These are phyloP conservation scores for Rhodofomes roseus DNA, from an alignment of 1,284 basidiomycete genomes.

Conservation along the genomic window DNA sequence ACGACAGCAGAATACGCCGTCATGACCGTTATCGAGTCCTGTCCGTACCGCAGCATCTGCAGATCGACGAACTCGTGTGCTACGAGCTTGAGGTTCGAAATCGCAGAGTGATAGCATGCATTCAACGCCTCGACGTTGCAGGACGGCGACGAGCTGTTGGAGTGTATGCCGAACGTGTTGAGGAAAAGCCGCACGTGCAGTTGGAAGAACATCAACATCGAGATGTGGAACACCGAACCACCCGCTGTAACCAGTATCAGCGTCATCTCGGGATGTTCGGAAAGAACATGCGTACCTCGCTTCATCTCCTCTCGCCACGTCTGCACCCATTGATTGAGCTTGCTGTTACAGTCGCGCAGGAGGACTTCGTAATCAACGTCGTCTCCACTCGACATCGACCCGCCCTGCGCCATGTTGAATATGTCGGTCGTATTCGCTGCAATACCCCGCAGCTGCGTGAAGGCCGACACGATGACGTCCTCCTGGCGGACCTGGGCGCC, in stretches of 20 bases:
- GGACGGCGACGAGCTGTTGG: slow-evolving; percentile 40
- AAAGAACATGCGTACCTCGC: slow-evolving; percentile 41
- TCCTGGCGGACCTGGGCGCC: slow-evolving; percentile 59
- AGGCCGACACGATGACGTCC: slow-evolving; percentile 74
- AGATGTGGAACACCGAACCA: slow-evolving; percentile 66
- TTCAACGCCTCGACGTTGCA: slow-evolving; percentile 63
- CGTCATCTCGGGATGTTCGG: slow-evolving; percentile 3
- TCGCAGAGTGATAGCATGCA: slow-evolving; percentile 67
- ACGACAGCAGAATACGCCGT: slow-evolving; percentile 80
- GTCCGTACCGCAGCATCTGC: slow-evolving; percentile 77
- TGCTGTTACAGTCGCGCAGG: slow-evolving; percentile 64
- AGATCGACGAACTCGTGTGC: slow-evolving; percentile 70
- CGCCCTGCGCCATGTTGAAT: slow-evolving; percentile 54
- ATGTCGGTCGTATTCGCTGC: slow-evolving; percentile 77
- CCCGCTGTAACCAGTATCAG: slow-evolving; percentile 39
- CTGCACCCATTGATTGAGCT: slow-evolving; percentile 66
- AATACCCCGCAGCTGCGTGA: slow-evolving; percentile 70
- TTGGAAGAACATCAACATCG: slow-evolving; percentile 70
- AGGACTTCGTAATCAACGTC: slow-evolving; percentile 71
- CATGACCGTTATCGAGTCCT: slow-evolving; percentile 80
- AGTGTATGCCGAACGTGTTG: slow-evolving; percentile 75
- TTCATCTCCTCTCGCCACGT: slow-evolving; percentile 69
- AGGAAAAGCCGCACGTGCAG: slow-evolving; percentile 74
- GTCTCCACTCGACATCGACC: slow-evolving; percentile 38
- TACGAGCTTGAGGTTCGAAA: slow-evolving; percentile 64